Evolutionary conservation across 768 basidiomycete genomes (phyloP).

Genomic region (Agrocybe chaxingu): DNA sequence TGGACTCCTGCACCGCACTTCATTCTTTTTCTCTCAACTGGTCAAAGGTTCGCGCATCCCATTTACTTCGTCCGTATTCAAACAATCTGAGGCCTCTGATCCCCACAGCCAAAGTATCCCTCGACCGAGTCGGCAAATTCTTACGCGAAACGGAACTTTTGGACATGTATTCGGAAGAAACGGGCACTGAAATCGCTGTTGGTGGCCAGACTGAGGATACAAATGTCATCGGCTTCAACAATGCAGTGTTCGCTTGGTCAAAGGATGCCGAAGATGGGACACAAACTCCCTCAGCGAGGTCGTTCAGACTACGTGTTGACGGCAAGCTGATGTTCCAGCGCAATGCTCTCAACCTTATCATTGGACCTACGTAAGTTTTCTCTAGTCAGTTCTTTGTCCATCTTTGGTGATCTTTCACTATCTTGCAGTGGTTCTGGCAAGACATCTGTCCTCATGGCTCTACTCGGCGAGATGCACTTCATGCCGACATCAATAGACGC

Average conservation of each 20-base stretch:
- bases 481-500: conserved; percentile 47
- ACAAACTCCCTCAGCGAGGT: conserved; percentile 41
- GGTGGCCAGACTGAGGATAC: background rate
- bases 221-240: conserved; percentile 44
- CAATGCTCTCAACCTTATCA: conserved; percentile 51
- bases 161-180: conserved; percentile 25
- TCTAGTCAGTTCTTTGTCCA: background rate
- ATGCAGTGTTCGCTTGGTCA: conserved; percentile 58
- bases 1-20: conserved; percentile 39
- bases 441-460: conserved; percentile 63
- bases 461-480: conserved; percentile 69
- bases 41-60: conserved; percentile 24
- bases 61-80: background rate
- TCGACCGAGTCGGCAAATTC: conserved; percentile 50
- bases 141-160: conserved; percentile 46
- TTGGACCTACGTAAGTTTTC: conserved; percentile 49
- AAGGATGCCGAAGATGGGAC: conserved; percentile 25
- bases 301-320: conserved; percentile 49
- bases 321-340: conserved; percentile 53
- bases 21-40: conserved; percentile 18
- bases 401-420: background rate
- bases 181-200: background rate
- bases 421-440: conserved; percentile 46
- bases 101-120: conserved; percentile 47
- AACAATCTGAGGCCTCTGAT: background rate